Evolutionary conservation across 495 filamentous ascomycete genomes (phyloP).

Genomic region (Talaromyces adpressus): DNA sequence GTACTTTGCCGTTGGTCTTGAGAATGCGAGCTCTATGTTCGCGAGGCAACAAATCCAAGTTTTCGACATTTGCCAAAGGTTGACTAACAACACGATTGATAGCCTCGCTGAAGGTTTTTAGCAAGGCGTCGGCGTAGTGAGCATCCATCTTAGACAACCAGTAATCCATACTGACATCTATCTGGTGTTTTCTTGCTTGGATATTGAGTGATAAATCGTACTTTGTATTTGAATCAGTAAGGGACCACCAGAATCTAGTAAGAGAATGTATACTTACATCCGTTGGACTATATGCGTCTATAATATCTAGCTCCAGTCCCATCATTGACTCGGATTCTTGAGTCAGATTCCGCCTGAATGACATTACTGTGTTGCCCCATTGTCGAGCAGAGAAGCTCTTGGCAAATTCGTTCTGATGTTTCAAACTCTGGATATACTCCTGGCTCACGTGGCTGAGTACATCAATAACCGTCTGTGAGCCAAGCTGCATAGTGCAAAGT

Average conservation of each 20-base stretch:
- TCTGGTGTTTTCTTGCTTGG: neutral
- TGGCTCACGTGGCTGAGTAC: neutral
- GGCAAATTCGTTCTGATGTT: neutral
- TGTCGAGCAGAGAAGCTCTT: neutral
- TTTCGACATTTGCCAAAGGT: neutral
- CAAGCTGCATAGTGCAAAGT: slow-evolving; percentile 24
- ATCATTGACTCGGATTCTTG: neutral
- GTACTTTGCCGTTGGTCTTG: slow-evolving; percentile 8
- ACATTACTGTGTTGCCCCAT: slow-evolving; percentile 5
- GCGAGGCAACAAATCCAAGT: slow-evolving; percentile 26
- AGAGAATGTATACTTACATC: no score
- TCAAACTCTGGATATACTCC: neutral
- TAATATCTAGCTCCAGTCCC: neutral
- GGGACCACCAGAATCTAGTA: no score
- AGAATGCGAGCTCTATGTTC: slow-evolving; percentile 18
- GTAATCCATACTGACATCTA: slow-evolving; percentile 5
- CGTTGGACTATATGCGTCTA: neutral
- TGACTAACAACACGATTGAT: neutral
- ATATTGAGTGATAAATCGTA: neutral
- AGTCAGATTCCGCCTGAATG: neutral
- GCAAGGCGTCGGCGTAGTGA: neutral
- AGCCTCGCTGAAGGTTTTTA: neutral
- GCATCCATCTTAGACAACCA: slow-evolving; percentile 1
- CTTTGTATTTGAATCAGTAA: neutral
- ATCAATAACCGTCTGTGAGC: neutral